Percentiles rank a stretch among this genome's conserved stretches.
These are phyloP conservation scores for Paxillus rubicundulus DNA, from an alignment of 768 basidiomycete species.

Conservation along the genomic window DNA sequence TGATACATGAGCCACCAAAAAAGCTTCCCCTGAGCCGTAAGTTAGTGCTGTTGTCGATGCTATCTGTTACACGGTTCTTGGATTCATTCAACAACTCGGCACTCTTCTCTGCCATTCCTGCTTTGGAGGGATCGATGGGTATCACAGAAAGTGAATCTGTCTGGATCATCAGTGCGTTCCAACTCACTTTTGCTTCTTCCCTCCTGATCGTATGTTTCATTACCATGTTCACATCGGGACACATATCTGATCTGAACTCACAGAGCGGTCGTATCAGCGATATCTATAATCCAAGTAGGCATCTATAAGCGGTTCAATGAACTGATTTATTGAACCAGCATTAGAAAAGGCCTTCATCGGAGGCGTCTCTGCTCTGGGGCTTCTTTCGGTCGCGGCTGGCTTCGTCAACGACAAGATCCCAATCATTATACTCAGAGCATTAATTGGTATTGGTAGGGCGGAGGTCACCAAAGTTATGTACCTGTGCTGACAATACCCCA, in stretches of 20 bases:
- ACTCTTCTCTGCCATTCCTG: constrained; percentile 34
- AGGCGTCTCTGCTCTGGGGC: constrained; percentile 38
- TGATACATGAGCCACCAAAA: too few relatives aligned
- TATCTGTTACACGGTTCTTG: constrained; percentile 38
- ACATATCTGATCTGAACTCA: not conserved
- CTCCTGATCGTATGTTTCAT: constrained; percentile 3
- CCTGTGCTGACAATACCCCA: constrained; percentile 8
- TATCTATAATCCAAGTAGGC: constrained; percentile 39
- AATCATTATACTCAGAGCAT: constrained; percentile 46
- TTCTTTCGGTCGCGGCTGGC: constrained; percentile 41
- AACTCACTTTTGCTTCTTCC: constrained; percentile 42
- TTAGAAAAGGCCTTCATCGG: constrained; percentile 38
- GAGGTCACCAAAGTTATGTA: not conserved
- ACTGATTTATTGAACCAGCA: not conserved
- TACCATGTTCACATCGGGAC: not conserved
- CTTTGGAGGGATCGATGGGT: constrained; percentile 25
- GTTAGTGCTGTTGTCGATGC: constrained; percentile 29
- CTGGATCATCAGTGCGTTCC: constrained; percentile 41
- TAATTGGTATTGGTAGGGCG: constrained; percentile 40
- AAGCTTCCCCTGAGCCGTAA: constrained; percentile 9
- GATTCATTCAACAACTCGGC: constrained; percentile 40
- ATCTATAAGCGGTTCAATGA: not conserved
- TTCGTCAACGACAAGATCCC: constrained; percentile 43
- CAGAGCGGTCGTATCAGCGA: constrained; percentile 41
- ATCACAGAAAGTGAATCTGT: constrained; percentile 28